phyloP scores from a whole-genome alignment of 2,329 filamentous ascomycete species.

The Sporothrix euskadiensis region DNA sequence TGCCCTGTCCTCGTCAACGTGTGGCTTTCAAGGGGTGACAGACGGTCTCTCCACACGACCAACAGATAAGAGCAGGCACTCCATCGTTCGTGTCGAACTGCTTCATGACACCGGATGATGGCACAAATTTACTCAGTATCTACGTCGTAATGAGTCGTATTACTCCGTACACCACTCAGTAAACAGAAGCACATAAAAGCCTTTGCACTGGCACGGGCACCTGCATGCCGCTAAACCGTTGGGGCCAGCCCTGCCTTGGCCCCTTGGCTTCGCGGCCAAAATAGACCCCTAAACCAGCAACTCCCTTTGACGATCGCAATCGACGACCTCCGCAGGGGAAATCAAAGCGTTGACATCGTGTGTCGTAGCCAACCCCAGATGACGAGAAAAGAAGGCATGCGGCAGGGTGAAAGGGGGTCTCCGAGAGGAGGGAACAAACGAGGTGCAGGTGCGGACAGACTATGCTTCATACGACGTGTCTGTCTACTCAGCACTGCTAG shows the following conservation, averaged over 20 bases:
- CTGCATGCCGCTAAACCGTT: background rate
- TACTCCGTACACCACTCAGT: background rate
- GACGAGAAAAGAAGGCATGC: background rate
- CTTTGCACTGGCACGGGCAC: background rate
- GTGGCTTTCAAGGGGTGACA: background rate
- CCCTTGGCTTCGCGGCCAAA: background rate
- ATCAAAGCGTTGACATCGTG: background rate
- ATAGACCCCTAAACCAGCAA: background rate
- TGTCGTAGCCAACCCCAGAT: background rate
- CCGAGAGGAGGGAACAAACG: background rate
- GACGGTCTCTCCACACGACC: background rate
- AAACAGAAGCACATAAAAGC: background rate
- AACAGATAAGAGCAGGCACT: background rate
- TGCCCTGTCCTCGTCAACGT: background rate
- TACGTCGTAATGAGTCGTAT: background rate
- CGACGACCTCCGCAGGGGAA: background rate
- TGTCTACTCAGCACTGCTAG: background rate
- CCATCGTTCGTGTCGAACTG: background rate
- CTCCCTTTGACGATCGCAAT: conserved; percentile 19
- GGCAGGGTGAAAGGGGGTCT: background rate
- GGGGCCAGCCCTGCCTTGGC: conserved; percentile 11
- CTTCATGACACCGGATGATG: background rate
- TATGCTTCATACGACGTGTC: background rate
- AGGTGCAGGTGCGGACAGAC: background rate
- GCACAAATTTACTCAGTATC: background rate